These are phyloP conservation scores for Umbellularia californica DNA, from an alignment of 164 flowering plant genomes.

Conservation along the genomic window DNA sequence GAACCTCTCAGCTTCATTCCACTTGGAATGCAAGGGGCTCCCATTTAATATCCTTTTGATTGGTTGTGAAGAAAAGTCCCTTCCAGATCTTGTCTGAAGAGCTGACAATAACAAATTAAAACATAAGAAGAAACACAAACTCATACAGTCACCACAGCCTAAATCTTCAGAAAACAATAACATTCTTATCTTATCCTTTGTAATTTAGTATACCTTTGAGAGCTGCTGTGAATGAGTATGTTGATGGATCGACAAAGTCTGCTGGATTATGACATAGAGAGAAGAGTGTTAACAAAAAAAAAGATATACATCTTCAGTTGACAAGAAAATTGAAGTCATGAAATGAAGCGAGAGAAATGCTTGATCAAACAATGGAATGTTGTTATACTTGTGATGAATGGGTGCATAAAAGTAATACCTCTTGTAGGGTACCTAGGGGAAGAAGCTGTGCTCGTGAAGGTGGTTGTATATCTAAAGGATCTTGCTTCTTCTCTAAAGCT, in stretches of 20 bases:
- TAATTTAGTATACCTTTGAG: conserved; percentile 46
- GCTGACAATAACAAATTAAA: conserved; percentile 30
- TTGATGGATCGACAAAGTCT: conserved; percentile 81
- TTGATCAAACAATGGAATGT: too few relatives aligned
- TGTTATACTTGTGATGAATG: too few relatives aligned
- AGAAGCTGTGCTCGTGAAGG: conserved; percentile 79
- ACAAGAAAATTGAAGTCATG: too few relatives aligned
- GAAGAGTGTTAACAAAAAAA: background rate
- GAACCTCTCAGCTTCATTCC: conserved; percentile 92
- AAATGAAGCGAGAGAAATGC: too few relatives aligned
- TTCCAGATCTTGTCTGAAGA: conserved; percentile 57
- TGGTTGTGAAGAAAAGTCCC: conserved; percentile 52
- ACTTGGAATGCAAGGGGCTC: conserved; percentile 65
- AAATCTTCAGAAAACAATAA: background rate
- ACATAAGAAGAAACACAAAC: background rate
- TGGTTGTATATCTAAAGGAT: conserved; percentile 54
- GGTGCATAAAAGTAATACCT: conserved; percentile 32
- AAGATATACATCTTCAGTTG: background rate
- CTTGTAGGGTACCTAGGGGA: conserved; percentile 71
- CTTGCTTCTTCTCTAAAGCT: conserved; percentile 64
- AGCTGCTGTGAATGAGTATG: conserved; percentile 76
- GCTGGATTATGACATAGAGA: background rate
- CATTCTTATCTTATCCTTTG: background rate
- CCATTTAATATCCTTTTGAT: conserved; percentile 37
- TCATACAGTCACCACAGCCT: background rate